Conservation (phyloP, 352 stramenopile genomes). For the Phytopythium boreale region DNA sequence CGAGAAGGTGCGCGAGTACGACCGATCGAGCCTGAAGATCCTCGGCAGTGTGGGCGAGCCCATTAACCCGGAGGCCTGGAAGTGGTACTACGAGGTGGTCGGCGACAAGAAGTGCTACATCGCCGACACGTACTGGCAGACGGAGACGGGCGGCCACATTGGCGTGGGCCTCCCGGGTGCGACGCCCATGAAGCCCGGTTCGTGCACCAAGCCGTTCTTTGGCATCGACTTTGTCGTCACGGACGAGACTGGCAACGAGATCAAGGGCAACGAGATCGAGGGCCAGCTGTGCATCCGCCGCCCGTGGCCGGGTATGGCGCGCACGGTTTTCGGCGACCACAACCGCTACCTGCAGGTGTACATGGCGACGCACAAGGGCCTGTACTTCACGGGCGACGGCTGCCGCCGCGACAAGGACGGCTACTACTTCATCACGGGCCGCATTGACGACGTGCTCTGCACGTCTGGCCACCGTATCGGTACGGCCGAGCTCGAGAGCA, state of each 20-base stretch:
- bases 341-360: conserved; percentile 96
- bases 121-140: conserved; percentile 97
- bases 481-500: conserved; percentile 85
- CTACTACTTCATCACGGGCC: conserved; percentile 98
- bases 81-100: conserved; percentile 94
- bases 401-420: conserved; percentile 90
- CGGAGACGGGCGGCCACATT: conserved; percentile 31
- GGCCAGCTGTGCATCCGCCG: conserved; percentile 95
- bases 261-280: conserved; percentile 81
- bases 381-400: conserved; percentile 96
- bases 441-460: conserved; percentile 97
- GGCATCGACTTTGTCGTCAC: conserved; percentile 92
- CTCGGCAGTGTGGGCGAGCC: conserved; percentile 97
- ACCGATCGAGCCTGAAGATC: conserved; percentile 91
- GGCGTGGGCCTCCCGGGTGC: conserved; percentile 91
- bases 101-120: conserved; percentile 86
- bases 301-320: conserved; percentile 95
- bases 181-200: conserved; percentile 91
- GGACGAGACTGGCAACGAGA: conserved; percentile 85
- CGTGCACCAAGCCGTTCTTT: conserved; percentile 95
- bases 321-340: conserved; percentile 93
- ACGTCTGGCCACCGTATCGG: conserved; percentile 90
- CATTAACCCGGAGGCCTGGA: conserved; percentile 96
- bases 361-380: conserved; percentile 94
- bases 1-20: conserved; percentile 91